Conservation (phyloP, 306 rosid genomes). For the Benincasa hispida region DNA sequence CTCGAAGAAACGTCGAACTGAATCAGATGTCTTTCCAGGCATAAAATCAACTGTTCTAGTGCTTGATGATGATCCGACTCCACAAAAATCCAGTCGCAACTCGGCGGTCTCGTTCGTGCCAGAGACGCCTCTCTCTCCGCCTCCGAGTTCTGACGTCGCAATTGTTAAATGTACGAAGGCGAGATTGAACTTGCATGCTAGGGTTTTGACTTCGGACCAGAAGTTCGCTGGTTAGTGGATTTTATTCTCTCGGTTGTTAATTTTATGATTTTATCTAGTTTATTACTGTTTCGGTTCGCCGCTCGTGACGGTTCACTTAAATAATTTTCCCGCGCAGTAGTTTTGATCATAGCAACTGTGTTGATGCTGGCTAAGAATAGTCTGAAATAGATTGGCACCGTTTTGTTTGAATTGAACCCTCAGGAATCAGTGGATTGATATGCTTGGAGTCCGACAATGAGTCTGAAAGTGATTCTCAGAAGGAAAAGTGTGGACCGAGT, state of each 20-base stretch:
- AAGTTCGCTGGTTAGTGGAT: conserved; percentile 27
- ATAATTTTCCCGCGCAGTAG: neutral
- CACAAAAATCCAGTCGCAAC: conserved; percentile 21
- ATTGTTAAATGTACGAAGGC: conserved; percentile 44
- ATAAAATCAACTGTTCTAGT: conserved; percentile 24
- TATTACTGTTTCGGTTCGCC: neutral
- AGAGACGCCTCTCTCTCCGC: conserved; percentile 52
- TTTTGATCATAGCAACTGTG: neutral
- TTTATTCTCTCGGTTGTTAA: neutral
- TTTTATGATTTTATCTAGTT: neutral
- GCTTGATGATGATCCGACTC: conserved; percentile 77
- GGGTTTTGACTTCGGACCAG: conserved; percentile 28
- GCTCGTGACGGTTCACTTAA: neutral
- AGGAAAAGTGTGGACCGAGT: conserved; percentile 17
- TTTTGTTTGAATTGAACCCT: conserved; percentile 1
- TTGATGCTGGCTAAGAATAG: neutral
- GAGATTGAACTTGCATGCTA: conserved; percentile 11
- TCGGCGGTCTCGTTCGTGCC: conserved; percentile 42
- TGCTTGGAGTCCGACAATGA: conserved; percentile 86
- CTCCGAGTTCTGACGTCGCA: conserved; percentile 30
- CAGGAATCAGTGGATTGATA: conserved; percentile 57
- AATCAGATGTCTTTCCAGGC: conserved; percentile 17
- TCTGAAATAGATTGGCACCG: conserved; percentile 5
- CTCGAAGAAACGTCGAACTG: conserved; percentile 53
- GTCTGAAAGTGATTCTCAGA: conserved; percentile 27